phyloP scores from a whole-genome alignment of 345 rosid genomes.

The Brassica napus region Da-Ae NC_063447.1:45270001-45270500 shows the following conservation, averaged over 20 bases:
- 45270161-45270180: neutral
- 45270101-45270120: no score
- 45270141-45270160: neutral
- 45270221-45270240: conserved; percentile 94
- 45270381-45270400: neutral
- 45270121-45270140: no score
- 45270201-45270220: conserved; percentile 67
- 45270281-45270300: conserved; percentile 88
- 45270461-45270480: conserved; percentile 97
- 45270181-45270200: conserved; percentile 54
- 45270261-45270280: conserved; percentile 97
- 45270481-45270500: conserved; percentile 99
- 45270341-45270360: neutral
- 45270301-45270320: conserved; percentile 96
- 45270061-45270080: neutral
- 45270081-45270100: neutral
- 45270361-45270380: neutral
- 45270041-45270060: conserved; percentile 43
- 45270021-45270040: conserved; percentile 63
- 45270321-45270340: neutral
- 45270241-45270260: conserved; percentile 82
- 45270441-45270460: conserved; percentile 71
- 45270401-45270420: neutral
- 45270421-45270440: conserved; percentile 15
- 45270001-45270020: conserved; percentile 68